phyloP scores from a whole-genome alignment of 1,284 basidiomycete genomes.

The Austroboletus novae-zelandiae region DNA sequence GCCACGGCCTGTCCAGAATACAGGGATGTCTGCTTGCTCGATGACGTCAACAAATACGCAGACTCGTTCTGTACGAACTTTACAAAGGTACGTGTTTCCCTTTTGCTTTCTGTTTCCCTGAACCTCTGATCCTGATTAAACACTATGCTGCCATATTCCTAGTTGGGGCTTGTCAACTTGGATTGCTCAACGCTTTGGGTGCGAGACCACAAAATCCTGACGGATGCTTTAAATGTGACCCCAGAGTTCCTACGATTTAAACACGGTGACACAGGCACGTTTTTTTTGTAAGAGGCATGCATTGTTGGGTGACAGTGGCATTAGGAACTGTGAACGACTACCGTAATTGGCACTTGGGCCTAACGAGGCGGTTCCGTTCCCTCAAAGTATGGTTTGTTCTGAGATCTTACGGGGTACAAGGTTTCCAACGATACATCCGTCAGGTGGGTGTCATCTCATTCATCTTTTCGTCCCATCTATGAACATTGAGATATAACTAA shows the following conservation, averaged over 20 bases:
- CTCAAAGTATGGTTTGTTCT: constrained; percentile 94
- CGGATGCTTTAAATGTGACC: constrained; percentile 84
- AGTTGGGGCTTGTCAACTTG: constrained; percentile 88
- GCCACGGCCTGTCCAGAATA: constrained; percentile 79
- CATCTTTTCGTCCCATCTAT: not conserved
- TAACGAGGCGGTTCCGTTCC: constrained; percentile 88
- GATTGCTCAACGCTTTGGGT: constrained; percentile 84
- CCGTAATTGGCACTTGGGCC: constrained; percentile 89
- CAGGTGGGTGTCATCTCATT: constrained; percentile 17
- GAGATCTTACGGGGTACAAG: constrained; percentile 75
- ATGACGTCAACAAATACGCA: constrained; percentile 74
- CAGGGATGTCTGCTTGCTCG: constrained; percentile 60
- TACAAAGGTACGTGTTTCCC: constrained; percentile 66
- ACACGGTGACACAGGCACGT: constrained; percentile 66
- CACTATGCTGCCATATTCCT: constrained; percentile 23
- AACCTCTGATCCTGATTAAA: not conserved
- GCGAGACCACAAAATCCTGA: constrained; percentile 70
- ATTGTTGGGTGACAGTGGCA: not conserved
- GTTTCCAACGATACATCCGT: constrained; percentile 75
- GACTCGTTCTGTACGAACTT: constrained; percentile 89
- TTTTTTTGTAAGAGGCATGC: too few species aligned
- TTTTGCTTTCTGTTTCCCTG: not conserved
- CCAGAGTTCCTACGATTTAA: constrained; percentile 81
- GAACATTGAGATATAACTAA: too few species aligned
- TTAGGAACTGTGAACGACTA: constrained; percentile 85